phyloP scores from a whole-genome alignment of 106 monocot genomes.

The Phalaenopsis equestris region DNA sequence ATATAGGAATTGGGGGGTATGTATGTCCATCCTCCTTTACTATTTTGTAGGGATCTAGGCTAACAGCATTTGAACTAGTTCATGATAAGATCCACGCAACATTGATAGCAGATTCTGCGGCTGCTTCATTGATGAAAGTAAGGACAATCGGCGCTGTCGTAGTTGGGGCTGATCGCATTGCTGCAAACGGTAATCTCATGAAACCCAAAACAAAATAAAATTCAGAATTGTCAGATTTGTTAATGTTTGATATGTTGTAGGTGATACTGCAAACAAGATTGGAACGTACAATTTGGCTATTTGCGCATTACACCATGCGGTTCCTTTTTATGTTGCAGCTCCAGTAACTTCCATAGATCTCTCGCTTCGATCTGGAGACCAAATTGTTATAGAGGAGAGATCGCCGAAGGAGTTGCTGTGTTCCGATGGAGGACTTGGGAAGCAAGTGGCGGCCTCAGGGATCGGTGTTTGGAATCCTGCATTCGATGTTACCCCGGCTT shows the following conservation, averaged over 20 bases:
- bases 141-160: constrained; percentile 66
- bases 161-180: constrained; percentile 94
- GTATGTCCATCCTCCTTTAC: not conserved
- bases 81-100: constrained; percentile 92
- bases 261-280: constrained; percentile 97
- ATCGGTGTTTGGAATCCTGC: constrained; percentile 97
- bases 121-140: constrained; percentile 83
- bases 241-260: constrained; percentile 17
- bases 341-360: constrained; percentile 88
- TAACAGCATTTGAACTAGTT: constrained; percentile 91
- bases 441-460: constrained; percentile 86
- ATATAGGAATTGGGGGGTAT: too few relatives aligned
- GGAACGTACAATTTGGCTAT: constrained; percentile 92
- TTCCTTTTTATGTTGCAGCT: constrained; percentile 91
- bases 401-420: constrained; percentile 75
- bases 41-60: constrained; percentile 75
- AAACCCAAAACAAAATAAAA: not conserved
- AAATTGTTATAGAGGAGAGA: constrained; percentile 87
- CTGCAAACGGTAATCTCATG: constrained; percentile 61
- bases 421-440: constrained; percentile 83
- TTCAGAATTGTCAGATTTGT: not conserved
- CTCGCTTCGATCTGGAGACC: constrained; percentile 57
- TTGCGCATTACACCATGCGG: constrained; percentile 55
- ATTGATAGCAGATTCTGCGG: constrained; percentile 87
- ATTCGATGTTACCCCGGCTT: constrained; percentile 94